Evolutionary conservation across 352 stramenopile species (phyloP), one percentile per base, ranked within the genome.

Genomic region (Paralagenidium karlingii): DNA sequence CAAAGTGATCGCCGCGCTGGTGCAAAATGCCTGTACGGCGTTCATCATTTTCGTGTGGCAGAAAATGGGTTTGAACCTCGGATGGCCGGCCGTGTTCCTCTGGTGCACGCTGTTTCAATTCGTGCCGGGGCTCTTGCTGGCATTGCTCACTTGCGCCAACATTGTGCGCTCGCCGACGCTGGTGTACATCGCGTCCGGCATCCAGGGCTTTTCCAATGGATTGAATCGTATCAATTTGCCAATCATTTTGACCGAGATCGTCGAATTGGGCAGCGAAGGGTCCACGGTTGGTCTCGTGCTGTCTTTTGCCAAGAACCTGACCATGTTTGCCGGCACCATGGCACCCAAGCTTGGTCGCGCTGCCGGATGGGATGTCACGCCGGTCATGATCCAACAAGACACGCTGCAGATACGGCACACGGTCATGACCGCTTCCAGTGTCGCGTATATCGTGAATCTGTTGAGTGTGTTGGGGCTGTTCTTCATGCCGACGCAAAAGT

Each of bases 211-310:
- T 83, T 81, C 53, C 60, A 55, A 16, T 15, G 71, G 28, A 61
- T 81, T 20, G 53, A 68, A 40, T 58, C 55, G 1, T 34, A 45
- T 63, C 15, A 40, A 81, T 19, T 69, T 66, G 40, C 60, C 54
- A 25, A 60, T 83, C 40, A 63, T 81, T 20, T 66, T 80, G 15
- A 79, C 62, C 3, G 69, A 83, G 38, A 81, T 83, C 45, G 63
- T 73, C 20, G 60, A 83, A 43, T 63, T 77, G 39, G 69, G 69
- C 2, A 81, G 60, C 0, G 69, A 83, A 31, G 69, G 66, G 9
- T 58, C 66, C 1, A 60, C 74, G 4, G 65, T 81, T 27, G 69
- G 69, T 18, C 55, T 83, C 24, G 65, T 53, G 16, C 47, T 81
- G n/a, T 73, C 66, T 8, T 45, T 83, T 38, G 60, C 79, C 45